Evolutionary conservation across 305 asterid species (phyloP), one percentile per base, ranked within the genome.

Genomic region (Fraxinus platypoda): DNA sequence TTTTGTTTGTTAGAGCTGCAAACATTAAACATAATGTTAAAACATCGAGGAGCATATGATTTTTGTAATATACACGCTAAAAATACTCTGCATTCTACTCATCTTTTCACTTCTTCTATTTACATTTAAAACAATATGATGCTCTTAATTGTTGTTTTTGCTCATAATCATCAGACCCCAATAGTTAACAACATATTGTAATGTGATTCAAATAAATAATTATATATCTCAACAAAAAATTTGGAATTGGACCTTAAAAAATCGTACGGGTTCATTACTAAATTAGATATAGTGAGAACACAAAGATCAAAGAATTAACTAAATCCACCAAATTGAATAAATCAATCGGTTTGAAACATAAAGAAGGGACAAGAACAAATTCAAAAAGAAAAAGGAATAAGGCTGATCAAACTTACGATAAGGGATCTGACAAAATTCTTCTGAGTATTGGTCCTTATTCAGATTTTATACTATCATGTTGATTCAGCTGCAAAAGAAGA

Each of bases 401-500:
- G 75, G 70, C 33, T 73, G 71, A 78, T 62, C 70, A 74, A 81
- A 91, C 99, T 94, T 94, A 95, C 99, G 99, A 92, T 81, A 94
- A 82, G 81, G 97, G 94, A 87, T 95, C 99, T 26, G 99, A 95
- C 28, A 95, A 89, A 81, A 94, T 93, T 86, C 97, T 93, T 88
- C 98, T 92, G 83, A 95, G 83, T 76, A 98, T 91, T 79, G 95
- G 97, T 93, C 98, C 88, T 83, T 90, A 84, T 83, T 90, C 84
- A 87, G 43, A 31, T 31, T 31, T 31, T 5, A 31, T 3, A 89
- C 88, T 87, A 83, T 91, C 98, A 98, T 94, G 97, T 82, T 77
- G 81, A 86, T 81, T 83, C 88, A 87, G 75, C 86, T 81, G 38
- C 83, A 81, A 84, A 83, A 85, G 82, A 66, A 89, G 83, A 88